phyloP scores from a whole-genome alignment of 2,329 filamentous ascomycete genomes.

The Fusarium albosuccineum region DNA sequence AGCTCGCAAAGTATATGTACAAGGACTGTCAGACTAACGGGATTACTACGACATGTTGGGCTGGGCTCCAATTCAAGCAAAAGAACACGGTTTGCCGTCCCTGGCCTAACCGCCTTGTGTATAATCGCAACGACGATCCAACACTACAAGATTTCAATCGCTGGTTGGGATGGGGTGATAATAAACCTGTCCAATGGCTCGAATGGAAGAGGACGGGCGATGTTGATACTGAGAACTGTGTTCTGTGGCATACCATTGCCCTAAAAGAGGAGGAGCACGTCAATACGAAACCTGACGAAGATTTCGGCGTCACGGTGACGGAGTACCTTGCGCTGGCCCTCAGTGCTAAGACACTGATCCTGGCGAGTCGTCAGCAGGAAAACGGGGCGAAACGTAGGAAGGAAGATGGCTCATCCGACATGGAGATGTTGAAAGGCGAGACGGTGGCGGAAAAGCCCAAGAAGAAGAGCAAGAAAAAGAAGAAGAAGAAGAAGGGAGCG shows the following conservation, averaged over 20 bases:
- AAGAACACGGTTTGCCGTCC: conserved; percentile 40
- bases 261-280: no score
- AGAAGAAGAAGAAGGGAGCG: conserved; percentile 28
- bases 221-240: background rate
- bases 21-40: background rate
- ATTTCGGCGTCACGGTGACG: no score
- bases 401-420: background rate
- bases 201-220: conserved; percentile 45
- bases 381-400: background rate
- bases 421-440: background rate
- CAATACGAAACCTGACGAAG: no score
- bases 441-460: conserved; percentile 9
- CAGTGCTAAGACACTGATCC: background rate
- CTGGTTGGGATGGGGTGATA: conserved; percentile 40
- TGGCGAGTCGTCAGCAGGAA: background rate
- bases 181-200: conserved; percentile 41
- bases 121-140: conserved; percentile 19
- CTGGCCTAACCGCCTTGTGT: conserved; percentile 43
- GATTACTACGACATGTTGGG: conserved; percentile 26
- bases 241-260: background rate
- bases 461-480: conserved; percentile 34
- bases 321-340: no score
- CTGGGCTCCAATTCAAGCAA: conserved; percentile 32
- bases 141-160: conserved; percentile 36
- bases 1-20: background rate